Conservation (phyloP, 163 green algal species). For the Chlamydomonas reinhardtii region DNA sequence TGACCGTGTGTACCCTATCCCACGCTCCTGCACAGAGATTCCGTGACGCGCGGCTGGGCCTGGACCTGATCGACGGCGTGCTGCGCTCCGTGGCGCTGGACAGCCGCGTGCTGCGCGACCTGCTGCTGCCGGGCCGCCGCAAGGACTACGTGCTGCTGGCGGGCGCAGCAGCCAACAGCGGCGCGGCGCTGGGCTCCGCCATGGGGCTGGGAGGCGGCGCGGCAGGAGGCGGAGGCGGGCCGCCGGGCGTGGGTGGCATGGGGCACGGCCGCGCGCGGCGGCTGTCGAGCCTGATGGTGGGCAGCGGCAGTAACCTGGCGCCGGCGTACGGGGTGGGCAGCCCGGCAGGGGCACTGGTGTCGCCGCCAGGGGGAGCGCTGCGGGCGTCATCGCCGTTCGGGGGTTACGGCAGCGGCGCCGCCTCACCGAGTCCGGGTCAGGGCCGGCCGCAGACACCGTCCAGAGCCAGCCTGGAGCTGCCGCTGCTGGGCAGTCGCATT, state of each 20-base stretch:
- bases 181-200: neutral
- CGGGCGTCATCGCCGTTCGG: conserved; percentile 17
- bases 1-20: no score
- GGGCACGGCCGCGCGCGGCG: neutral
- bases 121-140: conserved; percentile 28
- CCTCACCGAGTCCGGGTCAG: neutral
- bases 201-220: neutral
- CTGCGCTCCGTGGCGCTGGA: conserved; percentile 25
- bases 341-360: neutral
- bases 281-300: neutral
- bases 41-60: conserved; percentile 9
- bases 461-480: conserved; percentile 1
- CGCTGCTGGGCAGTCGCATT: conserved; percentile 16
- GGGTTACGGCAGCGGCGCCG: neutral
- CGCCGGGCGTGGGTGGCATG: neutral
- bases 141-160: conserved; percentile 27
- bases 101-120: conserved; percentile 22
- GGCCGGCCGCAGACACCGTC: no score
- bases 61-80: conserved; percentile 29
- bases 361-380: neutral
- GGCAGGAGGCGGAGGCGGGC: neutral
- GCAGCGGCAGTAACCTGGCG: neutral
- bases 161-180: neutral
- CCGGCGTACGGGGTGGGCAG: neutral
- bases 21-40: neutral